A percentile compares a stretch with the other conserved stretches of the same genome.
Evolutionary conservation across 352 stramenopile genomes (phyloP).

Genomic region (Globisporangium cystogenes): DNA sequence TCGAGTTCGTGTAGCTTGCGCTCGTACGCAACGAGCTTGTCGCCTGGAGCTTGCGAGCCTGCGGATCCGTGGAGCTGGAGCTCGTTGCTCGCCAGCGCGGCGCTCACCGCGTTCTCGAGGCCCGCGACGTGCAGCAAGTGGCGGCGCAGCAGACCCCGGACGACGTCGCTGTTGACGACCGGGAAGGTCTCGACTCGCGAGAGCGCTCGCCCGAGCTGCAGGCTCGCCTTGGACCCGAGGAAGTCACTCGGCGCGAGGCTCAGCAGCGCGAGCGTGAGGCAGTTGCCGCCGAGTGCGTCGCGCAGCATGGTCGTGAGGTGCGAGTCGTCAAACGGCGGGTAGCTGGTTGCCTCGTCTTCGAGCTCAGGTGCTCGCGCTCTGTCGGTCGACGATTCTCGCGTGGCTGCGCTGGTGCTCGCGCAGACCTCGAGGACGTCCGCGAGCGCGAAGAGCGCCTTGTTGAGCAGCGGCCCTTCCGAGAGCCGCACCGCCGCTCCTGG

Average conservation of each 20-base stretch:
- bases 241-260: conserved; percentile 34
- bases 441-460: conserved; percentile 48
- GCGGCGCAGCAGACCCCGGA: conserved; percentile 30
- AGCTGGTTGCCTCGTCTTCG: background rate
- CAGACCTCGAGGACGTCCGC: conserved; percentile 25
- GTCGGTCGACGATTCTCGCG: no score
- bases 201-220: conserved; percentile 30
- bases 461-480: conserved; percentile 43
- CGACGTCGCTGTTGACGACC: conserved; percentile 50
- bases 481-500: conserved; percentile 25
- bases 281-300: conserved; percentile 47
- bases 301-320: conserved; percentile 36
- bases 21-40: conserved; percentile 10
- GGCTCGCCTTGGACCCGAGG: conserved; percentile 26
- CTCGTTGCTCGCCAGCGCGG: background rate
- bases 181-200: conserved; percentile 34
- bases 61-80: background rate
- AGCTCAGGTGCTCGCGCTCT: background rate
- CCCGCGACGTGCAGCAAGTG: conserved; percentile 17
- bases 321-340: conserved; percentile 24
- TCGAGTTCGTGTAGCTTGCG: conserved; percentile 39
- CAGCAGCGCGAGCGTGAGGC: conserved; percentile 37
- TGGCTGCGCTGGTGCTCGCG: background rate
- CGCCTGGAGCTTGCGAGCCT: background rate
- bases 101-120: background rate